Evolutionary conservation across 2,329 filamentous ascomycete genomes (phyloP).

Genomic region (Claviceps quebecensis): DNA sequence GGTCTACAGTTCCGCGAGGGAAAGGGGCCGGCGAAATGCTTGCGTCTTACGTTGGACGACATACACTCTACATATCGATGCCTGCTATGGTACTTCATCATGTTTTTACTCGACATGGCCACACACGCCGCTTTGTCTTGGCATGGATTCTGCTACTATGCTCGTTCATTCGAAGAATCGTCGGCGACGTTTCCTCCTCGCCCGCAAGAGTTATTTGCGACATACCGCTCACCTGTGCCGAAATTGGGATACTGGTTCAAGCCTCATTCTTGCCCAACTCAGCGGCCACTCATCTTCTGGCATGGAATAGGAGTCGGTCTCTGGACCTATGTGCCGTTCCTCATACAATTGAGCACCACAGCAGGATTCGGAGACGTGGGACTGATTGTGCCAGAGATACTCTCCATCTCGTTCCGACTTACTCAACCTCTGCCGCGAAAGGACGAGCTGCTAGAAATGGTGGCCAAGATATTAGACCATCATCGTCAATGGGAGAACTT

Average conservation of each 20-base stretch:
- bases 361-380: slow-evolving; percentile 31
- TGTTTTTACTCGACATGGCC: slow-evolving; percentile 39
- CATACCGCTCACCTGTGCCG: slow-evolving; percentile 31
- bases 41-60: slow-evolving; percentile 53
- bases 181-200: slow-evolving; percentile 43
- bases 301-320: slow-evolving; percentile 60
- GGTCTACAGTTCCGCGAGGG: slow-evolving; percentile 38
- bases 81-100: slow-evolving; percentile 48
- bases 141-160: slow-evolving; percentile 38
- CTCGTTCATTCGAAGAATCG: slow-evolving; percentile 16
- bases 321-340: slow-evolving; percentile 44
- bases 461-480: slow-evolving; percentile 40
- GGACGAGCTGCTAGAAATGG: slow-evolving; percentile 39
- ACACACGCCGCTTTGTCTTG: slow-evolving; percentile 31
- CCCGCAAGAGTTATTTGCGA: slow-evolving; percentile 32
- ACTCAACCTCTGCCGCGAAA: slow-evolving; percentile 37
- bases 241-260: slow-evolving; percentile 51
- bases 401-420: slow-evolving; percentile 50
- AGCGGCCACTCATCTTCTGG: slow-evolving; percentile 50
- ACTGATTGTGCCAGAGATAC: slow-evolving; percentile 50
- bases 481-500: slow-evolving; percentile 44
- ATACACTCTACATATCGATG: slow-evolving; percentile 47
- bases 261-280: slow-evolving; percentile 35
- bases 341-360: slow-evolving; percentile 34
- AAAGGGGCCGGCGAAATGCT: slow-evolving; percentile 36